Evolutionary conservation across 345 rosid genomes (phyloP).

Genomic region (Eucalyptus regnans): DNA sequence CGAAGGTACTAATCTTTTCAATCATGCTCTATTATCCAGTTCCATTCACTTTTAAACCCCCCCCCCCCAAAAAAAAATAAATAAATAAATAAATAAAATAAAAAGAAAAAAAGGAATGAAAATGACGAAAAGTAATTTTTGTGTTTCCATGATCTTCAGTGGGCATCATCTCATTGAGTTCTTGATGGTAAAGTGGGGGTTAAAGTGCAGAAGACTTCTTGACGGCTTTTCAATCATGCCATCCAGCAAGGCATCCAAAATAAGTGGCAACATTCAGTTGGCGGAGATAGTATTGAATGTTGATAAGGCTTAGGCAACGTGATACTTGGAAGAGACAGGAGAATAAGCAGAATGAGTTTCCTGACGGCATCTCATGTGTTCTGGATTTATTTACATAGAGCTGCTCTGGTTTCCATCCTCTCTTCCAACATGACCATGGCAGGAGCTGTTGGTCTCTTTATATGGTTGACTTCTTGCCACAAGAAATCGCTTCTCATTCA

Average conservation of each 20-base stretch:
- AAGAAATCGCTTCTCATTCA: background rate
- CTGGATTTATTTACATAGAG: background rate
- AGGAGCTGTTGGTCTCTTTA: background rate
- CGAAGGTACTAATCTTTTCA: slow-evolving; percentile 40
- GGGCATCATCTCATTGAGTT: slow-evolving; percentile 92
- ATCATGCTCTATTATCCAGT: background rate
- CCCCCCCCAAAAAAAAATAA: too few relatives aligned
- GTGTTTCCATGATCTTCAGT: slow-evolving; percentile 18
- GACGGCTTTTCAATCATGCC: slow-evolving; percentile 87
- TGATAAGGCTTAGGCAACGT: slow-evolving; percentile 3
- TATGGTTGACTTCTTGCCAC: background rate
- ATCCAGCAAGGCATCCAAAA: slow-evolving; percentile 41
- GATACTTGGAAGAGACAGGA: background rate
- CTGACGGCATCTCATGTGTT: background rate
- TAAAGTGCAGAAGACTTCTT: slow-evolving; percentile 61
- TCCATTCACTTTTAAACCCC: background rate
- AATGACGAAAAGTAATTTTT: background rate
- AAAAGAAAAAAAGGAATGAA: too few relatives aligned
- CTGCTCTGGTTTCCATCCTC: background rate
- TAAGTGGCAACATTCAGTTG: slow-evolving; percentile 68
- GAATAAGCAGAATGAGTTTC: background rate
- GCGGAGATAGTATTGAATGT: slow-evolving; percentile 43
- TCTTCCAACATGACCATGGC: background rate
- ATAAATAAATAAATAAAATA: too few relatives aligned
- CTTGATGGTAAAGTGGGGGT: slow-evolving; percentile 81